phyloP scores from a whole-genome alignment of 1,284 basidiomycete species.

The Ganoderma resinaceum region DNA sequence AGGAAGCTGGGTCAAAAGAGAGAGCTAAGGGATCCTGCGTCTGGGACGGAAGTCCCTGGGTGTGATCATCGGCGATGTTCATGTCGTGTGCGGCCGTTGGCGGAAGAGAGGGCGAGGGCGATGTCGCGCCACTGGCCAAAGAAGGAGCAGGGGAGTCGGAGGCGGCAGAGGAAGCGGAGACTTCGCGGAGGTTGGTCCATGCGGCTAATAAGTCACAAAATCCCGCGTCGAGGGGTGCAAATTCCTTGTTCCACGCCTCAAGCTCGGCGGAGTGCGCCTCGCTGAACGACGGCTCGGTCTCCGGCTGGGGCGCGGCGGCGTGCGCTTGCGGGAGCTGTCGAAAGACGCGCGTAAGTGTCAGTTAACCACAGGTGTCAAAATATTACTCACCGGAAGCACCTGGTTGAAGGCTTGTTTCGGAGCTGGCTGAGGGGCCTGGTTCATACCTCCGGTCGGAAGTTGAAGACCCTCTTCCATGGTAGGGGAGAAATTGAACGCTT shows the following conservation, averaged over 20 bases:
- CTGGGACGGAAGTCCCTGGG: too few relatives aligned
- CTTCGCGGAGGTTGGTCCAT: neutral
- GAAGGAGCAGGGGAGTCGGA: neutral
- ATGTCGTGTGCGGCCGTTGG: neutral
- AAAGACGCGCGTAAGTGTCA: neutral
- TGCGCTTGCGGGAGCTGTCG: neutral
- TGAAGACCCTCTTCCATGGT: neutral
- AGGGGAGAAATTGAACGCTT: neutral
- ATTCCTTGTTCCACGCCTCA: conserved; percentile 9
- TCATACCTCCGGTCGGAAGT: neutral
- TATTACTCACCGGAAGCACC: neutral
- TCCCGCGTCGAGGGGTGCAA: neutral
- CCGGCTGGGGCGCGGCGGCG: neutral
- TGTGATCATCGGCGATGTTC: neutral
- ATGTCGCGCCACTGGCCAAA: neutral
- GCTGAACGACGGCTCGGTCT: neutral
- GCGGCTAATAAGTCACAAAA: neutral
- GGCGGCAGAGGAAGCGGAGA: neutral
- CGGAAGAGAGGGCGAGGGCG: neutral
- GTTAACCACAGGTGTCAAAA: neutral
- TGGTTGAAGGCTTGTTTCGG: neutral
- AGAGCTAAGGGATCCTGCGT: neutral
- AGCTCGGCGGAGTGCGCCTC: neutral
- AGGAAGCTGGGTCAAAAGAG: neutral
- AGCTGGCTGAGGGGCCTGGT: neutral